Base-by-base conservation (phyloP, 2,329 filamentous ascomycete species). In the Shiraia sp. region DNA sequence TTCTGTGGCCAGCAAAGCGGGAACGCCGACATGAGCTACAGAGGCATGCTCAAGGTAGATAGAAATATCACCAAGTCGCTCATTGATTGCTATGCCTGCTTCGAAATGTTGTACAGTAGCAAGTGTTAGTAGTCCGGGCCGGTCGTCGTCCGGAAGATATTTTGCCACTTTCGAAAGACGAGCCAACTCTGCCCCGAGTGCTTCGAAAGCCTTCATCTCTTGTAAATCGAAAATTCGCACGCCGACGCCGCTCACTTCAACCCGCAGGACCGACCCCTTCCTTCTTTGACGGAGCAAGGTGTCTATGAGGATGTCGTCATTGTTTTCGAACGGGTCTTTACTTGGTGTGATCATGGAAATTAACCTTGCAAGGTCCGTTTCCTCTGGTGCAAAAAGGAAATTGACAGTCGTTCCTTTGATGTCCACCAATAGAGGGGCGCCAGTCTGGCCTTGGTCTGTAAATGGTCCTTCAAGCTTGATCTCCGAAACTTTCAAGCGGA, bases 241-340 rank as follows among this genome's bases (percentile, higher is more conserved):
- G 36, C 83, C 82, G 13, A 90, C 68, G 19, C 79, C 78, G 19
- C 83, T 83, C 5, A 95, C 63, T 3, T 80, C 83, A 4, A 88
- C 67, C 34, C 89, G 83, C 22, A 96, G 73, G 6, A 97, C 86
- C 8, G 88, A 85, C 0, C 92, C 93, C 68, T 96, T 92, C 38
- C 86, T 81, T 45, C 93, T 79, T 66, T 99, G 93, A 15, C 88
- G 80, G 10, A 97, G 73, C 1, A 99, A 76, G 0, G 90, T 96
- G 56, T 97, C 92, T 15, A 99, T 81, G 77, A 99, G 85, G 46
- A 99, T 95, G 59, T 97, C 92, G 56, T 96, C 90, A 46, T 95
- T 88, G 32, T 85, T 83, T 47, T 92, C 86, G 57, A 93, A 96
- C 50, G 91, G 90, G 66, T 93, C 84, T 51, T 90, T 93, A 0